Conservation (phyloP, 2,329 filamentous ascomycete genomes). For the Xylariomycetidae sp. region DNA sequence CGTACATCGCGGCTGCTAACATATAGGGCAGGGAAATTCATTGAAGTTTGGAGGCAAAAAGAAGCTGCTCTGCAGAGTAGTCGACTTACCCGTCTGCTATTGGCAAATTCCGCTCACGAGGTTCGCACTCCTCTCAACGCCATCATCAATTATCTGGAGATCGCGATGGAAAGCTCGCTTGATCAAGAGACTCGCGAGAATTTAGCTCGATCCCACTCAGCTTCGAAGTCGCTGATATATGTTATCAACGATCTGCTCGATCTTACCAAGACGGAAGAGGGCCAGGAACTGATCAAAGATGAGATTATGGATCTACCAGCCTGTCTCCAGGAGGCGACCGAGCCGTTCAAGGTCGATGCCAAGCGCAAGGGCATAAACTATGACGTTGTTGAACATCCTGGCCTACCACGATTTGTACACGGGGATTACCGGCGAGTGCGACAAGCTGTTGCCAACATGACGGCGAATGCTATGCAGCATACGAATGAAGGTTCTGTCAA, state of each 20-base stretch:
- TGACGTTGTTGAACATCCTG: constrained; percentile 61
- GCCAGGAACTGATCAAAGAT: constrained; percentile 71
- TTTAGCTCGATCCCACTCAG: constrained; percentile 77
- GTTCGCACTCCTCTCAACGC: constrained; percentile 87
- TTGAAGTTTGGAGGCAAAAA: constrained; percentile 89
- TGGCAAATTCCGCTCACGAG: constrained; percentile 88
- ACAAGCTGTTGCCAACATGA: constrained; percentile 77
- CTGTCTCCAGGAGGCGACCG: constrained; percentile 73
- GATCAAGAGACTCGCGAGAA: constrained; percentile 84
- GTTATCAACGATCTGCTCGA: constrained; percentile 91
- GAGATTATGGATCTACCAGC: constrained; percentile 69
- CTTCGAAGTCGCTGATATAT: constrained; percentile 87
- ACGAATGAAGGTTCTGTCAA: constrained; percentile 64
- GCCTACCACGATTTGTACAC: constrained; percentile 65
- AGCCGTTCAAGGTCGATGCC: constrained; percentile 69
- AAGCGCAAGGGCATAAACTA: constrained; percentile 71
- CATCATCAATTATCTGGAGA: constrained; percentile 92
- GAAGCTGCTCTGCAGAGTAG: constrained; percentile 79
- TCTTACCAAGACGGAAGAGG: constrained; percentile 82
- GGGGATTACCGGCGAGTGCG: constrained; percentile 78
- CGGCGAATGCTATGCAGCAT: constrained; percentile 79
- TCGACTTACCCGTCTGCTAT: constrained; percentile 69
- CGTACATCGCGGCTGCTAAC: not conserved
- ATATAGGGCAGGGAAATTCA: constrained; percentile 57
- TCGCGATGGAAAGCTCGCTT: constrained; percentile 75